Evolutionary conservation across 257 asterid species (phyloP), one percentile per base, ranked within the genome.

Genomic region (Salvia splendens): DNA sequence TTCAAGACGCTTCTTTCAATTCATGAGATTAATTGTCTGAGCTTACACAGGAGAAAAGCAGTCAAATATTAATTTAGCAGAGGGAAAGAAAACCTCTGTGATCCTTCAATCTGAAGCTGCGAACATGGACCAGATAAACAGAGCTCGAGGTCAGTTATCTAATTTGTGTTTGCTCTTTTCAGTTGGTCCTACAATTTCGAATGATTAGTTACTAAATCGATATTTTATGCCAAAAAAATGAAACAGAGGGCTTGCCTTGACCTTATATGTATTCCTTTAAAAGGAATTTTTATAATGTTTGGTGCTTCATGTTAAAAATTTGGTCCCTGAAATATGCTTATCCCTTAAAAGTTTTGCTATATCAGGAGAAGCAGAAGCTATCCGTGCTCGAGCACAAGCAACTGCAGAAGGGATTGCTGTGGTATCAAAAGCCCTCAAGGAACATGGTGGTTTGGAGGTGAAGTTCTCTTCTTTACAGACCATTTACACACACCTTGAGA

Each of bases 341-440:
- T 64, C 28, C 50, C 3, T 71, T 47, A 58, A 30, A 0, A 16
- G 48, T 49, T 73, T 33, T 59, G 41, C 45, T 12, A 50, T 71
- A 75, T 59, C 85, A 93, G 98, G 96, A 73, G 98, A 93, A 76
- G 98, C 98, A 52, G 89, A 87, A 82, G 97, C 98, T 48, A 92
- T 92, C 68, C 82, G 85, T 70, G 96, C 93, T 59, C 82, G 80
- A 75, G 88, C 96, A 68, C 79, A 85, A 68, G 97, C 98, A 41
- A 89, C 93, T 35, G 85, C 95, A 12, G 83, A 89, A 81, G 97
- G 95, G 68, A 86, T 92, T 57, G 78, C 72, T 2, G 43, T 86
- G 87, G 96, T 89, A 30, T 83, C 97, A 20, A 73, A 86, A 36
- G 35, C 94, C 43, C 96, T 93, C 43, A 74, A 81, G 65, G 86